Evolutionary conservation across 1,139 yeast species (phyloP), one percentile per base, ranked within the genome.

Genomic region (Debaryomyces sp.): DNA sequence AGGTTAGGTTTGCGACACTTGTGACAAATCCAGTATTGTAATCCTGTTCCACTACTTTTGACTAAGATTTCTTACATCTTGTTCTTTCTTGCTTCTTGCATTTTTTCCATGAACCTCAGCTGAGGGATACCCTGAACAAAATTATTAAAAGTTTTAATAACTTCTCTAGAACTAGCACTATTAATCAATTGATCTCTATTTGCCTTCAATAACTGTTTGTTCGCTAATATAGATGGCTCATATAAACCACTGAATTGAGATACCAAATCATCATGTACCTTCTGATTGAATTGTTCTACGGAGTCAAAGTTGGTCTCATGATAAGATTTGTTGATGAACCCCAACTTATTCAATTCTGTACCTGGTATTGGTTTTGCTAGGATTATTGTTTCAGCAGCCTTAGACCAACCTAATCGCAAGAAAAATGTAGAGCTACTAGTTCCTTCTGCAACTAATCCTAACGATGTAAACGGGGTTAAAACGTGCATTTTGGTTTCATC

Each of bases 391-490:
- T 89, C 95, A 46, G 85, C 77, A 22, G 96, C 85, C 56, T 77
- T 78, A 52, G 90, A 84, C 73, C 85, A 74, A 2, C 96, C 96
- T 52, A 90, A 73, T 60, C 96, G 78, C 57, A 75, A 67, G 37
- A 87, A 83, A 49, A 90, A 73, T 9, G 94, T 81, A 18, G 83
- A 80, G 8, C 91, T 83, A 4, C 90, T 72, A 6, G 85, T 90
- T 50, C 96, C 96, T 67, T 90, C 97, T 50, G 89, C 82, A 4
- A 88, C 94, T 58, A 90, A 77, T 2, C 96, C 96, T 59, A 90
- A 78, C 63, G 86, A 87, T 45, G 94, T 82, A 67, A 90, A 90
- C n/a, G 97, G 97, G 22, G 87, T 77, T 62, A 86, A 76, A 50
- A 87, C 55, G 65, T 75, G 87, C 46, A 86, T 79, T 50, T 82